Evolutionary conservation across 768 basidiomycete genomes (phyloP).

Genomic region (Kwoniella heveanensis): DNA sequence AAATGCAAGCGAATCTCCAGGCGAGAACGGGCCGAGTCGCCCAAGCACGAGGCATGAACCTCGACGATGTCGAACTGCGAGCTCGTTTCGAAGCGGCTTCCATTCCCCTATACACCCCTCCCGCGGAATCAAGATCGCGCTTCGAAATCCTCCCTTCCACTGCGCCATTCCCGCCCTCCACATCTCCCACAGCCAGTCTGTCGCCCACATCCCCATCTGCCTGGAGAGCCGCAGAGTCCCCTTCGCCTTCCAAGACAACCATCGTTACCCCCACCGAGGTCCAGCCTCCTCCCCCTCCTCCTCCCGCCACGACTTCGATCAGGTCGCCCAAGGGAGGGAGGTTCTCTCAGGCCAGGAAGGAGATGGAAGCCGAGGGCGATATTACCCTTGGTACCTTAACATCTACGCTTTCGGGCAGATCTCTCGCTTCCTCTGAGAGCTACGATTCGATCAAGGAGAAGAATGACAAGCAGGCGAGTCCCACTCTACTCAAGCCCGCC

Average conservation of each 20-base stretch:
- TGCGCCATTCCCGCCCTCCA: not conserved
- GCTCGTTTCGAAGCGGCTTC: constrained; percentile 24
- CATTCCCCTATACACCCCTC: not conserved
- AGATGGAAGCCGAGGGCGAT: constrained; percentile 26
- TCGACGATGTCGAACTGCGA: constrained; percentile 23
- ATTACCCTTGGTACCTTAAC: constrained; percentile 20
- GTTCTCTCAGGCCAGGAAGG: constrained; percentile 36
- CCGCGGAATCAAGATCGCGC: constrained; percentile 3
- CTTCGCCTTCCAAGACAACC: constrained; percentile 21
- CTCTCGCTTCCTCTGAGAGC: not conserved
- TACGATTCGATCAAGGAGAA: constrained; percentile 1
- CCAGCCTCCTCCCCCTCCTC: not conserved
- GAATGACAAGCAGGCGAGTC: constrained; percentile 1
- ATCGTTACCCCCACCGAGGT: constrained; percentile 10
- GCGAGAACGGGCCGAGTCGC: constrained; percentile 22
- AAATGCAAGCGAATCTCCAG: constrained; percentile 22
- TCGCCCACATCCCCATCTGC: constrained; percentile 17
- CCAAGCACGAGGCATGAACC: constrained; percentile 19
- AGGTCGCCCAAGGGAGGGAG: constrained; percentile 27
- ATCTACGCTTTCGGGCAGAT: constrained; percentile 14
- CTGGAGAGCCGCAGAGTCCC: constrained; percentile 16
- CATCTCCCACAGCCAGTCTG: not conserved
- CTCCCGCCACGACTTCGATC: constrained; percentile 4
- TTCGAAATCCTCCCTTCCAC: constrained; percentile 7
- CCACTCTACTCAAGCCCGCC: not conserved